Evolutionary conservation across 345 rosid genomes (phyloP).

Genomic region (Turnera subulata): DNA sequence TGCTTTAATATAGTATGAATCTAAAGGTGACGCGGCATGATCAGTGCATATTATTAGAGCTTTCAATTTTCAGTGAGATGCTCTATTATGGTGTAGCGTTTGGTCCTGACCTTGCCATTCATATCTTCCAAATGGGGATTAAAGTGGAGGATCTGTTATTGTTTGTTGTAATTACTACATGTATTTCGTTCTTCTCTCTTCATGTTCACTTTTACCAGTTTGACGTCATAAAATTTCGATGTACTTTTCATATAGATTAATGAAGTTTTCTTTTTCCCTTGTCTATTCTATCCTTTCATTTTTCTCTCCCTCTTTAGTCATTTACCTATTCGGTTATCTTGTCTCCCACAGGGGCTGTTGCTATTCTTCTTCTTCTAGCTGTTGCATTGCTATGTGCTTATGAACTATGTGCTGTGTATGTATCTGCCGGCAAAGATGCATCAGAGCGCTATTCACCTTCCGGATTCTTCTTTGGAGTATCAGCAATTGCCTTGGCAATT

Average conservation of each 20-base stretch:
- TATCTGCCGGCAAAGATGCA: conserved; percentile 80
- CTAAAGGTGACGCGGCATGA: no score
- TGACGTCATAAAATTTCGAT: neutral
- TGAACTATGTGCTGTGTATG: conserved; percentile 97
- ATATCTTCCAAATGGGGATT: no score
- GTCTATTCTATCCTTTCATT: conserved; percentile 1
- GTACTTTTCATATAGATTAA: neutral
- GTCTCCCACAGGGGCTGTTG: conserved; percentile 74
- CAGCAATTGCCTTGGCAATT: conserved; percentile 95
- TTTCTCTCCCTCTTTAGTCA: conserved; percentile 10
- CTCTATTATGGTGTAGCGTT: no score
- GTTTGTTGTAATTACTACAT: no score
- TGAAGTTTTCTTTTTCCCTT: neutral
- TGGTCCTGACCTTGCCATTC: no score
- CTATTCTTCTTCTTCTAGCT: conserved; percentile 92
- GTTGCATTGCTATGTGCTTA: conserved; percentile 93
- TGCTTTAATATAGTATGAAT: no score
- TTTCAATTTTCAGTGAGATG: no score
- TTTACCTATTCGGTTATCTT: conserved; percentile 16
- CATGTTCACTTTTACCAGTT: neutral
- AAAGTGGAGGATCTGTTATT: no score
- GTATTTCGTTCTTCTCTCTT: neutral
- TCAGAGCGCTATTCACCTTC: conserved; percentile 93
- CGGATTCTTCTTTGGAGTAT: conserved; percentile 98
- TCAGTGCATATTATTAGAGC: no score